Base-by-base conservation (phyloP, 352 stramenopile species). In the Globisporangium uncinulatum region DNA sequence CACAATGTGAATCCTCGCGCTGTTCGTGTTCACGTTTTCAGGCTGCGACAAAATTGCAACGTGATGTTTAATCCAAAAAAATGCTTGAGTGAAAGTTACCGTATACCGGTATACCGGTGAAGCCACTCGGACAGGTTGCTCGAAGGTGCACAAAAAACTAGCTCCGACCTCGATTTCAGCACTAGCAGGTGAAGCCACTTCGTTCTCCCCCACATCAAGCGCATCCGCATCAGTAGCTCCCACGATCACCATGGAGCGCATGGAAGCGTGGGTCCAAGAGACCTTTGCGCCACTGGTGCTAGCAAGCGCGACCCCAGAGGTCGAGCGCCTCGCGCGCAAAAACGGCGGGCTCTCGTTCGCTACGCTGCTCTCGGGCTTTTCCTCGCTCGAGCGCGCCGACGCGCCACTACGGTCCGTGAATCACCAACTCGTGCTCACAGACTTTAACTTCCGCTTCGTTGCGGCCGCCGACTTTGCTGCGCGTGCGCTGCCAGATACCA, bases 401-500 rank as follows among this genome's bases (percentile, higher is more conserved):
- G 81, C 79, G 45, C 78, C 85, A 29, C 61, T 95, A 50, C 83
- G 85, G 3, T 91, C 81, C 17, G 83, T 95, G 49, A 83, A 67
- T 47, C 79, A 91, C 42, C 77, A 77, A 48, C 69, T 86, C 53
- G 75, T 71, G 41, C 65, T 92, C 43, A 56, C 69, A 34, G 65
- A 81, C 61, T 83, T 93, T 63, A 80, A 87, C 61, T 88, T 93
- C 57, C 83, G 83, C 51, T 95, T 95, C 61, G 43, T 93, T 15
- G 52, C 66, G 10, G 54, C 81, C 32, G 63, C 54, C 7, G 73
- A 90, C 46, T 87, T 95, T 49, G 71, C 57, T 1, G 59, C 73
- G 29, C 34, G 82, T 21, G 61, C 65, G 7, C 52, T 86, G 1
- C 62, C 68, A 8, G 80, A 89, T 48, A 74, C 80, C 21, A 79